These are phyloP conservation scores for Microsporum audouinii DNA, from an alignment of 2,329 filamentous ascomycete species.

Conservation along the genomic window DNA sequence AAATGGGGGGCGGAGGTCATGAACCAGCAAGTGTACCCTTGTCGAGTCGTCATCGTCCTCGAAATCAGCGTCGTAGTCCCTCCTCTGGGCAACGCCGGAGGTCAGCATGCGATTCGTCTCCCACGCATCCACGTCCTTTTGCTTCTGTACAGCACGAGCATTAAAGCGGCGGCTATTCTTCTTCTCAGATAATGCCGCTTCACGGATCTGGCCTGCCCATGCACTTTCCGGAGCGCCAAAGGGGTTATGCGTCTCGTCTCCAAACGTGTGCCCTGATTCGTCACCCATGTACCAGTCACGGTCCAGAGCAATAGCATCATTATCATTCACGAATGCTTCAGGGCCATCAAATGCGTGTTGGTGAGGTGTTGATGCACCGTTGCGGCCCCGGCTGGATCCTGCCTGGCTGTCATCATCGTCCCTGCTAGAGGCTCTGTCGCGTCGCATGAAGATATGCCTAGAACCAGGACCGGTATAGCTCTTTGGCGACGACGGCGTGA, in stretches of 20 bases:
- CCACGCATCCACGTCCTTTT: conserved; percentile 94
- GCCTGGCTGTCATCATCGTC: conserved; percentile 5
- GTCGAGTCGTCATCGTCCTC: conserved; percentile 75
- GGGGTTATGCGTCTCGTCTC: conserved; percentile 85
- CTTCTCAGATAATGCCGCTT: conserved; percentile 65
- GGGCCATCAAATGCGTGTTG: conserved; percentile 51
- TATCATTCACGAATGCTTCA: conserved; percentile 50
- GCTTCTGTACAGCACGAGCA: conserved; percentile 67
- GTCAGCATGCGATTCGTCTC: conserved; percentile 98
- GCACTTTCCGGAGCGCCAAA: conserved; percentile 66
- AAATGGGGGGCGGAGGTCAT: conserved; percentile 89
- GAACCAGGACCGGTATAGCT: conserved; percentile 29
- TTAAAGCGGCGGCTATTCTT: conserved; percentile 61
- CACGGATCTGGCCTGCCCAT: conserved; percentile 63
- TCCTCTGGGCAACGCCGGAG: conserved; percentile 82
- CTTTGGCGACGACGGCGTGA: conserved; percentile 40
- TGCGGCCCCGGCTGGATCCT: conserved; percentile 17
- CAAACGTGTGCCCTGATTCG: conserved; percentile 73
- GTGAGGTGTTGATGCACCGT: conserved; percentile 27
- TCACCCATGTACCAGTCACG: conserved; percentile 89
- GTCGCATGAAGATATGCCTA: conserved; percentile 13
- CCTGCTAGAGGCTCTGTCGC: neutral
- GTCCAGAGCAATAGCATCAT: conserved; percentile 66
- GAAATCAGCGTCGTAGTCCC: conserved; percentile 71
- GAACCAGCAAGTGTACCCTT: conserved; percentile 79